A percentile compares a stretch with the other conserved stretches of the same genome.
Evolutionary conservation across 257 asterid genomes (phyloP).

Genomic region (Salvia rosmarinus): DNA sequence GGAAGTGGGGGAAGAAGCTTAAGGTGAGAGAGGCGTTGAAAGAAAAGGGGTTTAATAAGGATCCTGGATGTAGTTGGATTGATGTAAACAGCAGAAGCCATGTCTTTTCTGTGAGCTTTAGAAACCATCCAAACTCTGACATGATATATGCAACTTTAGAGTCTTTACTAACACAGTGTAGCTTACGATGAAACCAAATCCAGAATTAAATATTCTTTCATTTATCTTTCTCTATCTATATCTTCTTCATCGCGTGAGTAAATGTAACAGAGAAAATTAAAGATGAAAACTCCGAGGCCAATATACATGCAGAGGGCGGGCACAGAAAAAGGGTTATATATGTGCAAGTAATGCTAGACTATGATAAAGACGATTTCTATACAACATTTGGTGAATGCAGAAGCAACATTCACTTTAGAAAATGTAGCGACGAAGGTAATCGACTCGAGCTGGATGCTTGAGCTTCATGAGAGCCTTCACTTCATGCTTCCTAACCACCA

Average conservation of each 20-base stretch:
- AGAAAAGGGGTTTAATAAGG: conserved; percentile 59
- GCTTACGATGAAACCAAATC: no score
- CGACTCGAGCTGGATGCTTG: conserved; percentile 89
- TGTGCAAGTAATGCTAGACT: conserved; percentile 34
- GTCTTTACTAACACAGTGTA: conserved; percentile 45
- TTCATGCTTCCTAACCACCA: conserved; percentile 94
- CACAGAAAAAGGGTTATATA: conserved; percentile 40
- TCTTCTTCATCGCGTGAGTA: conserved; percentile 15
- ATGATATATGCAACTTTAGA: conserved; percentile 49
- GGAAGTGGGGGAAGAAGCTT: conserved; percentile 73
- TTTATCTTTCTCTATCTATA: neutral
- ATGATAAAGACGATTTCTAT: conserved; percentile 42
- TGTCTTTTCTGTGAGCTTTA: conserved; percentile 58
- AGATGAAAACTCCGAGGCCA: neutral
- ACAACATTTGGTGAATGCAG: conserved; percentile 21
- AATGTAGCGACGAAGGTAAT: conserved; percentile 74
- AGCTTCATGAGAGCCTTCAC: conserved; percentile 97
- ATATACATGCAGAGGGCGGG: conserved; percentile 32
- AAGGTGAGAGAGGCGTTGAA: conserved; percentile 48
- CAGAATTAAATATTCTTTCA: neutral
- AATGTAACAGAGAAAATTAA: neutral
- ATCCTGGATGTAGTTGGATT: conserved; percentile 89
- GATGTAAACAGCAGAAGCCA: conserved; percentile 54
- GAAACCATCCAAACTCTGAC: conserved; percentile 46
- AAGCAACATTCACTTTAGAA: conserved; percentile 3